Percentiles rank a stretch among this genome's conserved stretches.
Conservation (phyloP, 176 grass and related monocot genomes). For the Musa schizocarpa region DNA sequence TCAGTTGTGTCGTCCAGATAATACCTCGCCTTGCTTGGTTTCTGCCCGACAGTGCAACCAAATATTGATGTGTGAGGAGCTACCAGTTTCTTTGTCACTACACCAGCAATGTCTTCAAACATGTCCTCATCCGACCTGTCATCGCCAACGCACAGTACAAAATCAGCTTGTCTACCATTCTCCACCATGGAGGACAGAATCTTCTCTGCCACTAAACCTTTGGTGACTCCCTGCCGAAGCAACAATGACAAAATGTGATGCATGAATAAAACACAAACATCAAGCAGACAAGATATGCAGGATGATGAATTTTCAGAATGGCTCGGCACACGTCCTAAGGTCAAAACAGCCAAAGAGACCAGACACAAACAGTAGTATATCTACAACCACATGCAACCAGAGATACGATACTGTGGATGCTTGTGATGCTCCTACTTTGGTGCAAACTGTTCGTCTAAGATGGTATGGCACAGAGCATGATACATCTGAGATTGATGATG, state of each 20-base stretch:
- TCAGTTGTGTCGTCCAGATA: conserved; percentile 63
- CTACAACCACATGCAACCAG: not conserved
- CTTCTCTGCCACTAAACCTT: conserved; percentile 54
- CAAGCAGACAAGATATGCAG: not conserved
- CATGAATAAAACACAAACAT: not conserved
- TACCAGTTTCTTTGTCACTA: conserved; percentile 35
- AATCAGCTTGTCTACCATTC: conserved; percentile 43
- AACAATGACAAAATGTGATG: not conserved
- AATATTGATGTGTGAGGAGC: conserved; percentile 33
- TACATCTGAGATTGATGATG: not conserved
- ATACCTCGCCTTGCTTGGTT: conserved; percentile 60
- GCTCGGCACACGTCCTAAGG: not conserved
- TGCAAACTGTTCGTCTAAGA: not conserved
- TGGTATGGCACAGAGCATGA: not conserved
- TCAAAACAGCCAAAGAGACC: not conserved
- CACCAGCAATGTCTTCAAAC: conserved; percentile 43
- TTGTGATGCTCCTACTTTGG: not conserved
- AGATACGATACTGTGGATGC: not conserved
- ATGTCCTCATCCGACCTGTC: conserved; percentile 70
- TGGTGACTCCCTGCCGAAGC: conserved; percentile 40
- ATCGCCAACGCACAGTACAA: conserved; percentile 48
- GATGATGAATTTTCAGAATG: not conserved
- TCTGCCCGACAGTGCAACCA: conserved; percentile 58
- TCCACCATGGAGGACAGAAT: conserved; percentile 41
- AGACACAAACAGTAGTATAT: not conserved